phyloP scores from a whole-genome alignment of 768 basidiomycete species.

The Suillus variegatus region DNA sequence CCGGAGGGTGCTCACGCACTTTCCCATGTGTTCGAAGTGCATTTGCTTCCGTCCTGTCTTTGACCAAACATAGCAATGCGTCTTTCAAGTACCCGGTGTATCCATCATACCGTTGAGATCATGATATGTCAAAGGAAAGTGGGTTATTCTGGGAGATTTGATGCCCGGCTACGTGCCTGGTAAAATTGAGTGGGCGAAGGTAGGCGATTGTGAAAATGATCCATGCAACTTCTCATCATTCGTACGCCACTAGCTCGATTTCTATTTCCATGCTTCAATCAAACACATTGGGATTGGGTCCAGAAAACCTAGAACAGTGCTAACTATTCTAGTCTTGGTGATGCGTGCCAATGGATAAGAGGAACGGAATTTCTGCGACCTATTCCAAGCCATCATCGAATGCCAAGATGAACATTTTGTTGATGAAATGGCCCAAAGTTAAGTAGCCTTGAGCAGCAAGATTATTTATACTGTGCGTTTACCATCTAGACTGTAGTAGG shows the following conservation, averaged over 20 bases:
- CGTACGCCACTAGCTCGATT: not conserved
- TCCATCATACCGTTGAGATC: not conserved
- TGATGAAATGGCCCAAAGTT: not conserved
- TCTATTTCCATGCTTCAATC: not conserved
- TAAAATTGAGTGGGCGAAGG: not conserved
- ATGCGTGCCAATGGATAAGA: not conserved
- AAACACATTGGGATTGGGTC: not conserved
- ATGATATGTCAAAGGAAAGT: not conserved
- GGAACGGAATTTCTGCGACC: not conserved
- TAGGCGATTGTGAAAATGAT: not conserved
- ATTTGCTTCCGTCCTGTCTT: not conserved
- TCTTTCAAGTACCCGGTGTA: conserved; percentile 3
- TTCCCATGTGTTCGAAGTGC: not conserved
- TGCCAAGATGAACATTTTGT: not conserved
- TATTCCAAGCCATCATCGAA: not conserved
- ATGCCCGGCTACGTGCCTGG: not conserved
- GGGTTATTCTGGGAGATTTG: not conserved
- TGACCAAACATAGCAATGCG: not conserved
- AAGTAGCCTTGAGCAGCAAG: not conserved
- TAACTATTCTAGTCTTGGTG: not conserved
- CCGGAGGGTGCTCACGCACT: not conserved
- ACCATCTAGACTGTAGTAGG: not conserved
- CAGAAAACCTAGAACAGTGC: not conserved
- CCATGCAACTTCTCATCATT: not conserved
- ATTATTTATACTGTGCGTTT: not conserved